phyloP scores from a whole-genome alignment of 768 basidiomycete species.

The Clitopilus passeckerianus region DNA sequence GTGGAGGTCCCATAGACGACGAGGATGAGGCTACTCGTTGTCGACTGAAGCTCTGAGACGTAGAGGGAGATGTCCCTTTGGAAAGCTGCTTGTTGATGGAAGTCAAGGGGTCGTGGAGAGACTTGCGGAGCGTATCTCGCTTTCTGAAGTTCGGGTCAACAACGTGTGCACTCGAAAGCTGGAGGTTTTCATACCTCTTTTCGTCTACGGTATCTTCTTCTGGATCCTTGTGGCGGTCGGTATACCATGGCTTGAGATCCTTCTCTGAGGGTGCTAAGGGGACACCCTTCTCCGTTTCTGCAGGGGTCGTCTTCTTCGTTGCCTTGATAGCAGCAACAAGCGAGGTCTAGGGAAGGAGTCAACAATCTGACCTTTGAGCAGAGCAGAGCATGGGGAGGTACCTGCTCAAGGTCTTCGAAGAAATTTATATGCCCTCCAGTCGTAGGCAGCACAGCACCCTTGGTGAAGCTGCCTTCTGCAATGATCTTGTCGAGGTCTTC shows the following conservation, averaged over 20 bases:
- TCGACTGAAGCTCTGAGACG: slow-evolving; percentile 11
- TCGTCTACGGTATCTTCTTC: slow-evolving; percentile 18
- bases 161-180: neutral
- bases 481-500: slow-evolving; percentile 31
- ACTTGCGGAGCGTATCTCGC: slow-evolving; percentile 61
- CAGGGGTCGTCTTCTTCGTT: slow-evolving; percentile 39
- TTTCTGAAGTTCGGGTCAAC: slow-evolving; percentile 31
- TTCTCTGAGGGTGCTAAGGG: slow-evolving; percentile 70
- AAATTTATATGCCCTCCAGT: slow-evolving; percentile 75
- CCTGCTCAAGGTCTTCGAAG: slow-evolving; percentile 79
- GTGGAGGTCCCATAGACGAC: slow-evolving; percentile 26
- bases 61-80: slow-evolving; percentile 26
- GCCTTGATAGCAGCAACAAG: slow-evolving; percentile 41
- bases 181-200: slow-evolving; percentile 23
- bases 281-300: slow-evolving; percentile 66
- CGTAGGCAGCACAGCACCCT: slow-evolving; percentile 33
- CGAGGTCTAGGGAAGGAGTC: slow-evolving; percentile 28
- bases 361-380: neutral
- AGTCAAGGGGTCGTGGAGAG: slow-evolving; percentile 65
- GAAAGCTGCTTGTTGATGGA: slow-evolving; percentile 67
- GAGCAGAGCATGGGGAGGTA: slow-evolving; percentile 17
- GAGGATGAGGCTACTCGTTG: slow-evolving; percentile 3
- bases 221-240: slow-evolving; percentile 14
- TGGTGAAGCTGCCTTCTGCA: slow-evolving; percentile 24
- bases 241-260: slow-evolving; percentile 83